phyloP scores from a whole-genome alignment of 345 rosid genomes.

The Brassica rapa region DNA sequence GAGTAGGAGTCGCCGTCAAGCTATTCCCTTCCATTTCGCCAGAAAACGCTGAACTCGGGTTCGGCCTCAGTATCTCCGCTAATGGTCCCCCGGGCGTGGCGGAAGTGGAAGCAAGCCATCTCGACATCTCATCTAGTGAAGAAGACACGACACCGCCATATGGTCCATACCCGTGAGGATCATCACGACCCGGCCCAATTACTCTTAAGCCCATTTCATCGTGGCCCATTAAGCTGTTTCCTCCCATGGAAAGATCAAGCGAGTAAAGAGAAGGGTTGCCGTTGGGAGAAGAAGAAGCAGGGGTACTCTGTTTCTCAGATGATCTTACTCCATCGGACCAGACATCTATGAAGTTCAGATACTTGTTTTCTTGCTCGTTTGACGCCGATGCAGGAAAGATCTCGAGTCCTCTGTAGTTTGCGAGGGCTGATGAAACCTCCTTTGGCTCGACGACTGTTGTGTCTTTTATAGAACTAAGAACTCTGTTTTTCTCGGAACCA shows the following conservation, averaged over 20 bases:
- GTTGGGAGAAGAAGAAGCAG: constrained; percentile 41
- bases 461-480: constrained; percentile 14
- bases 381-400: constrained; percentile 19
- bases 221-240: constrained; percentile 37
- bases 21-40: constrained; percentile 33
- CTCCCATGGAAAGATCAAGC: constrained; percentile 59
- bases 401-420: constrained; percentile 31
- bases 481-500: constrained; percentile 28
- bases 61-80: constrained; percentile 64
- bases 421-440: neutral
- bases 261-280: constrained; percentile 49
- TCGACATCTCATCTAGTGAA: constrained; percentile 32
- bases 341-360: constrained; percentile 54
- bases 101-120: constrained; percentile 47
- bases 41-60: constrained; percentile 19
- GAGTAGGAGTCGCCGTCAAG: constrained; percentile 28
- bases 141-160: constrained; percentile 28
- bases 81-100: constrained; percentile 73
- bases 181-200: constrained; percentile 34
- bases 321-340: constrained; percentile 53
- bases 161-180: constrained; percentile 28
- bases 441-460: neutral
- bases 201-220: constrained; percentile 49
- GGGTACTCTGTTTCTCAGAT: constrained; percentile 35
- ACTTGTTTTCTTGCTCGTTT: constrained; percentile 39